Conservation (phyloP, 2,329 filamentous ascomycete genomes). For the Periconia sp. region DNA sequence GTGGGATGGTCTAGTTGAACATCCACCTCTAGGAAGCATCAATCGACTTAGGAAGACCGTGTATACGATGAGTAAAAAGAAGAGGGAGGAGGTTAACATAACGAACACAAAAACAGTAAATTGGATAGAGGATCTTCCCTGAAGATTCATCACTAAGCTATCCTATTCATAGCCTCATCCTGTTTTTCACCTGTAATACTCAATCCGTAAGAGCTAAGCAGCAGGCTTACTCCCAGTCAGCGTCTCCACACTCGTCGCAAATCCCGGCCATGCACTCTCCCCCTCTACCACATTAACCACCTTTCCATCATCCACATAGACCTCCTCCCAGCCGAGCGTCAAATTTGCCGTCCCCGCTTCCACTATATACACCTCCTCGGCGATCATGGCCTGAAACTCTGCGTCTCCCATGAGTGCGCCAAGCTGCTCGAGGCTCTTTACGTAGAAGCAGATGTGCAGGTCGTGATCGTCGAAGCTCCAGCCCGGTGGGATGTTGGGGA, state of each 20-base stretch:
- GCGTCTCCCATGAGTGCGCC: constrained; percentile 4
- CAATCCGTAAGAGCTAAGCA: too few species aligned
- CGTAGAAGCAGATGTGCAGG: constrained; percentile 3
- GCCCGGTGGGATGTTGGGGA: background rate
- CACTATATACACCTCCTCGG: background rate
- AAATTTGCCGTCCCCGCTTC: constrained; percentile 1
- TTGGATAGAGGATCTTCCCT: too few species aligned
- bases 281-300: constrained; percentile 4
- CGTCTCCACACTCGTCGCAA: background rate
- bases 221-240: background rate
- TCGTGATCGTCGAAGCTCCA: constrained; percentile 10
- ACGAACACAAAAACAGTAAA: too few species aligned
- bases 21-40: too few species aligned
- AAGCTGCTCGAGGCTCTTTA: constrained; percentile 2
- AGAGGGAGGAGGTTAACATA: too few species aligned
- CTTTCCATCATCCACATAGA: constrained; percentile 12
- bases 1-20: too few species aligned
- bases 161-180: too few species aligned
- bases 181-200: too few species aligned
- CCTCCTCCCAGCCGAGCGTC: constrained; percentile 10
- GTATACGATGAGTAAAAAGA: too few species aligned
- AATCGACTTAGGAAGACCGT: too few species aligned
- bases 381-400: constrained; percentile 6
- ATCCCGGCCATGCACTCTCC: constrained; percentile 3
- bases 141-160: too few species aligned